Percentiles rank a stretch among this genome's conserved stretches.
These are phyloP conservation scores for Chlorencoelia australis DNA, from an alignment of 2,329 filamentous ascomycete species.

Conservation along the genomic window DNA sequence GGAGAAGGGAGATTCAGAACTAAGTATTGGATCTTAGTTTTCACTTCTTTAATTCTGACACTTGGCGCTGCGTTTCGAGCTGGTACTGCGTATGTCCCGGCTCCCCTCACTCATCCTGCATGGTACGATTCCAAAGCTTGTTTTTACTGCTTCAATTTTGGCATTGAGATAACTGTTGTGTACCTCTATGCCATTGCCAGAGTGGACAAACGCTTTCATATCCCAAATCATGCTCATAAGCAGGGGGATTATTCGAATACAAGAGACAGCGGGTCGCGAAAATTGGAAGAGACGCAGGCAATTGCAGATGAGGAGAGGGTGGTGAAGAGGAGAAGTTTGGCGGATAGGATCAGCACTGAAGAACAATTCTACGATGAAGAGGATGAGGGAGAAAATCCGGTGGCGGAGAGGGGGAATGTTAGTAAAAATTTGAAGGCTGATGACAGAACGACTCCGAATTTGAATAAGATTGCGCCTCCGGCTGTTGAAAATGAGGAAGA, in stretches of 20 bases:
- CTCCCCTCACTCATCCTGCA: slow-evolving; percentile 4
- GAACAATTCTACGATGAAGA: no score
- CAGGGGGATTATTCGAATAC: slow-evolving; percentile 37
- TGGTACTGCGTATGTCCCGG: slow-evolving; percentile 43
- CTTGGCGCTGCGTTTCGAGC: slow-evolving; percentile 48
- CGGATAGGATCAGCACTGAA: no score
- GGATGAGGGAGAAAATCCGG: background rate
- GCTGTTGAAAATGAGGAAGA: no score
- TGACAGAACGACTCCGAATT: no score
- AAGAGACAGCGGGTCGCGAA: background rate
- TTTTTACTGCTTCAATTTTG: slow-evolving; percentile 73
- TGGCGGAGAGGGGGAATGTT: no score
- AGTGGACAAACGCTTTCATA: slow-evolving; percentile 64
- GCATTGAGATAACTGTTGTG: slow-evolving; percentile 62
- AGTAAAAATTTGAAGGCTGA: no score
- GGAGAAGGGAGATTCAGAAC: slow-evolving; percentile 54
- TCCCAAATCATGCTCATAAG: slow-evolving; percentile 57
- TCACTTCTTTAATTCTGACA: slow-evolving; percentile 47
- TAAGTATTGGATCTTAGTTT: slow-evolving; percentile 55
- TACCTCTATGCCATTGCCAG: slow-evolving; percentile 55
- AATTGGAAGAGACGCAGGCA: no score
- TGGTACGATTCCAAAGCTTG: slow-evolving; percentile 47
- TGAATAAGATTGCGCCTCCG: no score
- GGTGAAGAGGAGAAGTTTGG: slow-evolving; percentile 1
- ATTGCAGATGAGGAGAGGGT: background rate